These are phyloP conservation scores for Candida loeiensis DNA, from an alignment of 805 yeast genomes.

Conservation along the genomic window DNA sequence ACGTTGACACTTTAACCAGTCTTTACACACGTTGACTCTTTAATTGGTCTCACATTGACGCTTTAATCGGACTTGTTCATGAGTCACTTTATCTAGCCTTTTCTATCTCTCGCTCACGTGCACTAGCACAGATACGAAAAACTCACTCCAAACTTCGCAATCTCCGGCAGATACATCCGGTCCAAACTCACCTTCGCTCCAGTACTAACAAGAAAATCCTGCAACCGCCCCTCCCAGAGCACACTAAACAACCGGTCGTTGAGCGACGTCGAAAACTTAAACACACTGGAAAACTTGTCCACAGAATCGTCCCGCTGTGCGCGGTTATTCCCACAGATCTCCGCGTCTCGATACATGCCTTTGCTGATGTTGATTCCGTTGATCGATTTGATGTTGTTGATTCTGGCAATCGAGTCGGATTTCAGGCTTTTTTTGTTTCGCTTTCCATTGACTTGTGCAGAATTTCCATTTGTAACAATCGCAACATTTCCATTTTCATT, in stretches of 20 bases:
- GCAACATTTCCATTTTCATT: too few relatives aligned
- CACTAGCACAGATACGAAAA: conserved; percentile 56
- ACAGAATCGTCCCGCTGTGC: background rate
- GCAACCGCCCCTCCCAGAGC: conserved; percentile 85
- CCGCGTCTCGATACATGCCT: background rate
- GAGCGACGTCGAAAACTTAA: conserved; percentile 69
- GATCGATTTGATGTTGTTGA: background rate
- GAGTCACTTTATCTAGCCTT: background rate
- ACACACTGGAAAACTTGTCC: conserved; percentile 54
- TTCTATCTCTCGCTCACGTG: background rate
- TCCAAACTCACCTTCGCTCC: conserved; percentile 57
- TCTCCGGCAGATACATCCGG: conserved; percentile 38
- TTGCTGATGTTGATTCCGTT: background rate
- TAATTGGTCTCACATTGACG: too few relatives aligned
- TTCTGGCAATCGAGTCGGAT: background rate
- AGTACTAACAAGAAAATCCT: conserved; percentile 73
- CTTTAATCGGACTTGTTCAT: too few relatives aligned
- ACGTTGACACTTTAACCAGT: too few relatives aligned
- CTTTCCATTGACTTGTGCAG: too few relatives aligned
- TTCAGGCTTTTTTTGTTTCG: background rate
- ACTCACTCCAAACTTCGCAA: conserved; percentile 54
- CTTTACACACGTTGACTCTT: too few relatives aligned
- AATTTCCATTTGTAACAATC: too few relatives aligned
- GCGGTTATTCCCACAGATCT: background rate
- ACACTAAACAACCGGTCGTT: conserved; percentile 58